Evolutionary conservation across 2,329 filamentous ascomycete species (phyloP).

Genomic region (Parafenestella ontariensis): DNA sequence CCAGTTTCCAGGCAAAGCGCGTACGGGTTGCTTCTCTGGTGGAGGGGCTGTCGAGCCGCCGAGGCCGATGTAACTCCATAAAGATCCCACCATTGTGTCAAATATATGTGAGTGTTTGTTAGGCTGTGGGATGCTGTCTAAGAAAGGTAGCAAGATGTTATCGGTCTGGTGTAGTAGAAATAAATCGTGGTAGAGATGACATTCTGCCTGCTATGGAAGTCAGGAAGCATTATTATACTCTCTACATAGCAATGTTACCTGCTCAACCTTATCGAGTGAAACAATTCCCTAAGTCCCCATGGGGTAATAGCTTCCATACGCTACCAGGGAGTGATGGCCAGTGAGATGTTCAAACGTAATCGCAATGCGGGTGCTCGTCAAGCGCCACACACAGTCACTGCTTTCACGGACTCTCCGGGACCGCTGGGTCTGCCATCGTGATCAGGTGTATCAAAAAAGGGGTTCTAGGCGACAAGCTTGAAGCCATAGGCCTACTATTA

Average conservation of each 20-base stretch:
- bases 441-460: conserved; percentile 20
- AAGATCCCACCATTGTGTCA: conserved; percentile 32
- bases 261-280: conserved; percentile 37
- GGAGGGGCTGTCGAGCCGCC: conserved; percentile 21
- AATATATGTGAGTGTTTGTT: background rate
- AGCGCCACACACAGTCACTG: conserved; percentile 25
- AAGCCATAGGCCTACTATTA: conserved; percentile 7
- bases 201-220: conserved; percentile 11
- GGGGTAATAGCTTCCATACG: conserved; percentile 39
- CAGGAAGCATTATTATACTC: conserved; percentile 31
- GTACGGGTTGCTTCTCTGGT: conserved; percentile 38
- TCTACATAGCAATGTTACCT: conserved; percentile 11
- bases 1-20: conserved; percentile 53
- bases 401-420: conserved; percentile 12
- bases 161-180: background rate
- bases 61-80: conserved; percentile 38
- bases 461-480: conserved; percentile 11
- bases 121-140: background rate
- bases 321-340: conserved; percentile 23
- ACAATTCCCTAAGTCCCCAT: conserved; percentile 29
- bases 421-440: conserved; percentile 30
- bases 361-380: conserved; percentile 23
- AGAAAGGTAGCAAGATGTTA: background rate
- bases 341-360: conserved; percentile 36
- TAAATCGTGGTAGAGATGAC: conserved; percentile 12